Conservation (phyloP, 305 asterid species). For the Caryopteris hybrid region DNA sequence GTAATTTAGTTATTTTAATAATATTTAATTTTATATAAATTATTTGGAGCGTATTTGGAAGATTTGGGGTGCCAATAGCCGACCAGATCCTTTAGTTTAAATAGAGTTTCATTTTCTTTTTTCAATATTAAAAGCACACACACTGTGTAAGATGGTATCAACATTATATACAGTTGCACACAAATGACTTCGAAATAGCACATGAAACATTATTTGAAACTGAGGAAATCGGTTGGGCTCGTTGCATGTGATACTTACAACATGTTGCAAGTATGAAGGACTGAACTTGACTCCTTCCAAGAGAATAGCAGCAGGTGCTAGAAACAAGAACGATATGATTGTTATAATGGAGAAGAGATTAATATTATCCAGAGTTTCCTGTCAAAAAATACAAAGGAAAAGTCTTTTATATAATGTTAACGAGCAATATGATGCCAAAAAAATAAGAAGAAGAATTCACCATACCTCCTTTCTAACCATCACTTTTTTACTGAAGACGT, state of each 20-base stretch:
- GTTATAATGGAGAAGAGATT: constrained; percentile 74
- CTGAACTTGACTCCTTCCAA: constrained; percentile 67
- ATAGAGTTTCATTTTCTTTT: not conserved
- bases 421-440: not conserved
- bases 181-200: not conserved
- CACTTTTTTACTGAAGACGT: constrained; percentile 69
- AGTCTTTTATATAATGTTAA: not conserved
- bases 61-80: no score
- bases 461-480: constrained; percentile 68
- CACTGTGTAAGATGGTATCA: no score
- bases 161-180: no score
- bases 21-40: no score
- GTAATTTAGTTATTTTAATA: no score
- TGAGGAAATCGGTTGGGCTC: not conserved
- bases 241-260: constrained; percentile 38
- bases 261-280: constrained; percentile 61
- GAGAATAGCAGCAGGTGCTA: constrained; percentile 53
- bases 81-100: not conserved
- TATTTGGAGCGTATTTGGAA: no score
- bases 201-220: not conserved
- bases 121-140: not conserved
- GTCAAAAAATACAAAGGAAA: constrained; percentile 20
- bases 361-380: constrained; percentile 78
- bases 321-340: constrained; percentile 60
- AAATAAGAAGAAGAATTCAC: not conserved